Percentiles rank a stretch among this genome's conserved stretches.
These are phyloP conservation scores for Exophiala xenobiotica DNA, from an alignment of 2,329 filamentous ascomycete species.

Conservation along the genomic window DNA sequence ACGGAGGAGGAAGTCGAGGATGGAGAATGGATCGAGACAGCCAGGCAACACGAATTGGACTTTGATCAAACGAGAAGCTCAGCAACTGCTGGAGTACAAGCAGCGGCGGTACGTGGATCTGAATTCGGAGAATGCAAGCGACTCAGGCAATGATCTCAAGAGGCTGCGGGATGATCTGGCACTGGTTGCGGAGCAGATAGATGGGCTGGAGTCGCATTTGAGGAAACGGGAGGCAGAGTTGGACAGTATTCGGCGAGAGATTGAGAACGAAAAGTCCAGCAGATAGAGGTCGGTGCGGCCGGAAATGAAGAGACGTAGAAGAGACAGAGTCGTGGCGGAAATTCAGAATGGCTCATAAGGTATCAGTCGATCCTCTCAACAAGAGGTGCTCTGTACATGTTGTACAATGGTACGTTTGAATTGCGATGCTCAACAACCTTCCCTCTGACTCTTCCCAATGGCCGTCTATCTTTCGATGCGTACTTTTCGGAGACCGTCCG, in stretches of 20 bases:
- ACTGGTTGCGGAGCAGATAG: conserved; percentile 90
- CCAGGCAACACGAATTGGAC: conserved; percentile 66
- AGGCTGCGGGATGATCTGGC: conserved; percentile 80
- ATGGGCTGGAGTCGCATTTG: conserved; percentile 82
- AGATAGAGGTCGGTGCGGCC: conserved; percentile 34
- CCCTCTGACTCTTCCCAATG: conserved; percentile 1
- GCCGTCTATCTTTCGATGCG: conserved; percentile 28
- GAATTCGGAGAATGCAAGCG: conserved; percentile 61
- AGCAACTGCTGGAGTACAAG: conserved; percentile 95
- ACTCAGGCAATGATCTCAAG: conserved; percentile 70
- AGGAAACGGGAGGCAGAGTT: conserved; percentile 72
- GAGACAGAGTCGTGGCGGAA: not conserved
- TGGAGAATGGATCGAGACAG: conserved; percentile 25
- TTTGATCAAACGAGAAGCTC: conserved; percentile 88
- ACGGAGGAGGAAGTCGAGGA: conserved; percentile 51
- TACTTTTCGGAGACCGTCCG: conserved; percentile 32
- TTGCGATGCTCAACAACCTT: conserved; percentile 10
- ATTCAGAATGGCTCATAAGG: not conserved
- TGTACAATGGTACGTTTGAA: conserved; percentile 23
- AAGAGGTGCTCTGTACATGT: conserved; percentile 18
- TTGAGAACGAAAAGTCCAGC: conserved; percentile 78
- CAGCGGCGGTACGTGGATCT: conserved; percentile 69
- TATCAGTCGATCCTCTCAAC: conserved; percentile 7
- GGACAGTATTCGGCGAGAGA: conserved; percentile 73
- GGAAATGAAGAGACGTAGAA: not conserved